These are phyloP conservation scores for Colletotrichum echinochloae DNA, from an alignment of 2,329 filamentous ascomycete species.

Conservation along the genomic window DNA sequence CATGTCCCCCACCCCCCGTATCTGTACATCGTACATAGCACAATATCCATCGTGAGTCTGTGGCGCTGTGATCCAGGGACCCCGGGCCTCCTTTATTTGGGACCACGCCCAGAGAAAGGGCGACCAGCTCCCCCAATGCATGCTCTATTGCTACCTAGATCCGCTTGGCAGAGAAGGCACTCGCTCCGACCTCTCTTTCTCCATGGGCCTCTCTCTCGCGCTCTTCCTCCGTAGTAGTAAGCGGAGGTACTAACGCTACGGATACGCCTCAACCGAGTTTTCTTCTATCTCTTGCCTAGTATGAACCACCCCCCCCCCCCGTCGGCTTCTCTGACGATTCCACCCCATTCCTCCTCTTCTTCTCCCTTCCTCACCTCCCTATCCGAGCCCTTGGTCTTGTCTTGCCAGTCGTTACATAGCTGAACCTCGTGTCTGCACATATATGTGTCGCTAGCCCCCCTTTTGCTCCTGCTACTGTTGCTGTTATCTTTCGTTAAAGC, in stretches of 20 bases:
- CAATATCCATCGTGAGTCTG: slow-evolving; percentile 27
- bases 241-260: slow-evolving; percentile 15
- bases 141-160: slow-evolving; percentile 15
- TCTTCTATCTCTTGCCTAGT: slow-evolving; percentile 41
- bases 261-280: slow-evolving; percentile 33
- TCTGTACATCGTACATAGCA: no score
- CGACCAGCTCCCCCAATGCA: slow-evolving; percentile 23
- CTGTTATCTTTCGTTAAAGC: slow-evolving; percentile 2
- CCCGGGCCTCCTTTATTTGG: slow-evolving; percentile 40
- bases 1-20: neutral
- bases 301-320: slow-evolving; percentile 21
- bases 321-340: slow-evolving; percentile 29
- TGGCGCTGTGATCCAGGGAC: slow-evolving; percentile 29
- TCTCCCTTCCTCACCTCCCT: slow-evolving; percentile 19
- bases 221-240: neutral
- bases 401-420: slow-evolving; percentile 32
- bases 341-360: slow-evolving; percentile 9
- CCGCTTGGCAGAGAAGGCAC: slow-evolving; percentile 14
- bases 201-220: neutral
- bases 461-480: neutral
- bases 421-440: slow-evolving; percentile 27
- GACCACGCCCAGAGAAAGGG: slow-evolving; percentile 8
- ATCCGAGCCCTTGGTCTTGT: slow-evolving; percentile 8
- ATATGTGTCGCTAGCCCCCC: slow-evolving; percentile 7
- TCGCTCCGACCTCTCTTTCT: slow-evolving; percentile 3